Evolutionary conservation across 805 yeast genomes (phyloP).

Genomic region (Saturnispora sanitii): DNA sequence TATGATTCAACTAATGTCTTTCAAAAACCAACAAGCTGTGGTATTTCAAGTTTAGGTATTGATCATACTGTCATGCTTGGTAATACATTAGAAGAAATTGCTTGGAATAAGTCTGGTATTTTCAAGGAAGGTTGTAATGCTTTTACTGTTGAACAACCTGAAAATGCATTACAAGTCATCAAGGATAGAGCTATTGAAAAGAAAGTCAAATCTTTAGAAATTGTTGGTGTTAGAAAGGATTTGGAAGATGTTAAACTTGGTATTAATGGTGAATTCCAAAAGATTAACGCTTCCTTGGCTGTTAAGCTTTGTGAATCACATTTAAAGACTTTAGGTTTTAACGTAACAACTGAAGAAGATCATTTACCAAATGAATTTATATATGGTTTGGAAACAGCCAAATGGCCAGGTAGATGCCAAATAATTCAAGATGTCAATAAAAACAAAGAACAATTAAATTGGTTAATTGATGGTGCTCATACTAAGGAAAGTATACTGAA

Average conservation of each 20-base stretch:
- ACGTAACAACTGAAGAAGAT: slow-evolving; percentile 18
- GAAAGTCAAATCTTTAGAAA: slow-evolving; percentile 35
- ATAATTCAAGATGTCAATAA: slow-evolving; percentile 35
- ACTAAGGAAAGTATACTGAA: slow-evolving; percentile 78
- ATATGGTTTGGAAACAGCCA: slow-evolving; percentile 53
- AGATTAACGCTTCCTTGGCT: slow-evolving; percentile 80
- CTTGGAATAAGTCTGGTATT: slow-evolving; percentile 96
- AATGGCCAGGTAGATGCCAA: slow-evolving; percentile 98
- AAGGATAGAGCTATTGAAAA: slow-evolving; percentile 61
- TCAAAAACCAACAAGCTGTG: slow-evolving; percentile 71
- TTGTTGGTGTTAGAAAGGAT: slow-evolving; percentile 40
- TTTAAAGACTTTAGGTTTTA: slow-evolving; percentile 39
- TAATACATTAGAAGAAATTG: slow-evolving; percentile 74
- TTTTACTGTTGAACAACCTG: slow-evolving; percentile 48
- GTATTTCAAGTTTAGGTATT: slow-evolving; percentile 77
- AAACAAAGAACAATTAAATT: slow-evolving; percentile 40
- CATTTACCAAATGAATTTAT: slow-evolving; percentile 40
- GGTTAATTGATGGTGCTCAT: slow-evolving; percentile 95
- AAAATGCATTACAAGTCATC: slow-evolving; percentile 46
- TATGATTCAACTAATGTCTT: slow-evolving; percentile 93
- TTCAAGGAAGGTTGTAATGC: slow-evolving; percentile 64
- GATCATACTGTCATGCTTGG: slow-evolving; percentile 90
- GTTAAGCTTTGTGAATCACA: slow-evolving; percentile 57
- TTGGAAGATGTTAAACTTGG: slow-evolving; percentile 46
- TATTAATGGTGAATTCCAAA: slow-evolving; percentile 77